phyloP scores from a whole-genome alignment of 345 rosid genomes.

The Eutrema japonicum region DNA sequence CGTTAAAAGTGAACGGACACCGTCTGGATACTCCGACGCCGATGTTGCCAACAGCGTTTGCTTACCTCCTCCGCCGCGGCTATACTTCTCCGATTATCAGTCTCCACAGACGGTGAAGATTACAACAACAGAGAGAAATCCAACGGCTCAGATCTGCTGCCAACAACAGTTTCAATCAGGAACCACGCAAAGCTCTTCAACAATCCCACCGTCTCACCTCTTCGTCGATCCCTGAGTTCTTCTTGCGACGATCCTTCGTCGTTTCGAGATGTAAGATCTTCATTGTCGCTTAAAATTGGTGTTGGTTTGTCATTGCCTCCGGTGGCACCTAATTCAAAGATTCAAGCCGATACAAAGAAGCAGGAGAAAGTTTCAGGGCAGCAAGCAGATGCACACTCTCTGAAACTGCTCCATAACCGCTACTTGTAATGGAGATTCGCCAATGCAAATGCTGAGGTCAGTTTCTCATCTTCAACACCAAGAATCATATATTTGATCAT shows the following conservation, averaged over 20 bases:
- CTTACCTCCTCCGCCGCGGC: conserved; percentile 58
- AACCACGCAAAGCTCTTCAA: conserved; percentile 23
- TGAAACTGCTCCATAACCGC: conserved; percentile 73
- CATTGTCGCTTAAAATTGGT: conserved; percentile 42
- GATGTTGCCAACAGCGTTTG: conserved; percentile 42
- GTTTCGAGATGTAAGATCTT: conserved; percentile 35
- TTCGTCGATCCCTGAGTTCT: conserved; percentile 35
- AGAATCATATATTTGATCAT: background rate
- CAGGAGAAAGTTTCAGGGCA: conserved; percentile 54
- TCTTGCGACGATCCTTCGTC: too few species aligned
- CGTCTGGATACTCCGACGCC: conserved; percentile 41
- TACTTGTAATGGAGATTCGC: conserved; percentile 84
- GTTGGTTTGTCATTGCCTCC: conserved; percentile 64
- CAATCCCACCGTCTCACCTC: conserved; percentile 31
- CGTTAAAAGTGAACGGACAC: conserved; percentile 38
- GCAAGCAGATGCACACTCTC: conserved; percentile 65
- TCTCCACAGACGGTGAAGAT: conserved; percentile 32
- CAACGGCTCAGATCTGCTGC: conserved; percentile 29
- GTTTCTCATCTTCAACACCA: conserved; percentile 11
- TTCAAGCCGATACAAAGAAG: conserved; percentile 48
- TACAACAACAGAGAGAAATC: background rate
- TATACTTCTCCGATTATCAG: conserved; percentile 56
- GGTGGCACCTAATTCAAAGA: conserved; percentile 50
- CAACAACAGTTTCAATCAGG: conserved; percentile 1
- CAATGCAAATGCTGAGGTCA: conserved; percentile 70